Percentiles rank a stretch among this genome's conserved stretches.
Conservation (phyloP, 2,329 filamentous ascomycete species). For the Periconia sp. region DNA sequence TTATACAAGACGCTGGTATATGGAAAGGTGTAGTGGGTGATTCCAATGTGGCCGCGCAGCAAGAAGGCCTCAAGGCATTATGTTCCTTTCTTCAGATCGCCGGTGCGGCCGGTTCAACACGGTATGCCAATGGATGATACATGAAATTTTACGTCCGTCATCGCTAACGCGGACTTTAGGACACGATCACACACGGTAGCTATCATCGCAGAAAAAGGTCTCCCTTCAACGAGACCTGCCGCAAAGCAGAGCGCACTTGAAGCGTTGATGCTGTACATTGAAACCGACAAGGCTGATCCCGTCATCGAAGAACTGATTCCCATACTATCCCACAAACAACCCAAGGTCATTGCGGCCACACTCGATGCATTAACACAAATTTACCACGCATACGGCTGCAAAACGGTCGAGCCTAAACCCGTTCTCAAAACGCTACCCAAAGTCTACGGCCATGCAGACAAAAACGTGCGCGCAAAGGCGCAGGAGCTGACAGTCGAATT, state of each 20-base stretch:
- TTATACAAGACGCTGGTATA: conserved; percentile 77
- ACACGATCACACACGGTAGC: conserved; percentile 75
- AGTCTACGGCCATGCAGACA: conserved; percentile 93
- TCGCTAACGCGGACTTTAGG: conserved; percentile 44
- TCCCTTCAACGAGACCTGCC: conserved; percentile 82
- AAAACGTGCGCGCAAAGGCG: conserved; percentile 93
- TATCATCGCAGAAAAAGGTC: conserved; percentile 86
- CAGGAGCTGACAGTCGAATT: conserved; percentile 90
- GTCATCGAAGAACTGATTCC: conserved; percentile 90
- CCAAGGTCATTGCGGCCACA: conserved; percentile 80
- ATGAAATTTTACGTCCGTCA: not conserved
- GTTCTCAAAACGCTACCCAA: conserved; percentile 87
- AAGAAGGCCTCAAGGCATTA: conserved; percentile 84
- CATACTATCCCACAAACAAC: conserved; percentile 81
- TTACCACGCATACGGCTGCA: conserved; percentile 93
- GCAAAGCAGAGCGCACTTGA: conserved; percentile 88
- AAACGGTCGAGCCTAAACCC: conserved; percentile 89
- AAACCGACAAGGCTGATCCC: conserved; percentile 81
- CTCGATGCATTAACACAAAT: conserved; percentile 78
- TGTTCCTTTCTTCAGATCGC: conserved; percentile 93
- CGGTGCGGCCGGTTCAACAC: conserved; percentile 74
- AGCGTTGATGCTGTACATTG: conserved; percentile 83
- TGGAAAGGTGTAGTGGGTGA: conserved; percentile 94
- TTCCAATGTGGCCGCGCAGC: conserved; percentile 94
- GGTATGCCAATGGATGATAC: conserved; percentile 46